Conservation (phyloP, 2,329 filamentous ascomycete species). For the Fusarium buharicum region DNA sequence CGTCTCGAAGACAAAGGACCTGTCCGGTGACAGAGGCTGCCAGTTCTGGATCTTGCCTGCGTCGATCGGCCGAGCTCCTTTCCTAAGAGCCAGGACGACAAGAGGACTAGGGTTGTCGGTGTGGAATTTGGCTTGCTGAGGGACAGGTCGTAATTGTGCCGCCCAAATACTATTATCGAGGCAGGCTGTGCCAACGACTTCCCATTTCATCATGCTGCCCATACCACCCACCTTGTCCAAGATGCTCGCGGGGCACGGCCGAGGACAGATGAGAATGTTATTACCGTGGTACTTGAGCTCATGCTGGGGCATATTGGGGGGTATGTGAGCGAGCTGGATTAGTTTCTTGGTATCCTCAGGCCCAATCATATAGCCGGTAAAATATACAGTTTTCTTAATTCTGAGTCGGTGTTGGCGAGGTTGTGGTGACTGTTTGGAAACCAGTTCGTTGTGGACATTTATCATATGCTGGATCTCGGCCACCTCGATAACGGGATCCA, state of each 20-base stretch:
- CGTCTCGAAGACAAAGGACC: constrained; percentile 81
- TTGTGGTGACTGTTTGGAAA: constrained; percentile 49
- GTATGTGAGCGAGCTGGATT: constrained; percentile 74
- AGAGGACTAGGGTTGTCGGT: constrained; percentile 82
- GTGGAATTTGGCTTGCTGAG: constrained; percentile 73
- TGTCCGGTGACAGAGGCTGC: constrained; percentile 77
- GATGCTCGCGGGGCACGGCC: constrained; percentile 76
- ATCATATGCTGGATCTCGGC: constrained; percentile 89
- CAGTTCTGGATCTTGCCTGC: constrained; percentile 85
- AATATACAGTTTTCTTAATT: constrained; percentile 89
- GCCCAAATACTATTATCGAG: constrained; percentile 90
- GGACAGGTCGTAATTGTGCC: constrained; percentile 78
- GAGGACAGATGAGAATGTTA: constrained; percentile 88
- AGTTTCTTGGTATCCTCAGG: constrained; percentile 77
- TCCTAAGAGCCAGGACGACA: constrained; percentile 83
- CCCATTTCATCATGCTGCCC: constrained; percentile 84
- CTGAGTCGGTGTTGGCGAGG: constrained; percentile 61
- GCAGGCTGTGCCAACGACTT: constrained; percentile 78
- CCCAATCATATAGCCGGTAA: constrained; percentile 89
- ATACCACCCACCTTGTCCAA: constrained; percentile 88
- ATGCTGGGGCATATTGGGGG: constrained; percentile 68
- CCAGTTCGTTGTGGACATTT: constrained; percentile 80
- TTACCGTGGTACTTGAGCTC: constrained; percentile 87
- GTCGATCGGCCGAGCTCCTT: constrained; percentile 80
- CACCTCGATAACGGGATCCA: constrained; percentile 83